phyloP scores from a whole-genome alignment of 306 rosid species.

The Prunus campanulata region DNA sequence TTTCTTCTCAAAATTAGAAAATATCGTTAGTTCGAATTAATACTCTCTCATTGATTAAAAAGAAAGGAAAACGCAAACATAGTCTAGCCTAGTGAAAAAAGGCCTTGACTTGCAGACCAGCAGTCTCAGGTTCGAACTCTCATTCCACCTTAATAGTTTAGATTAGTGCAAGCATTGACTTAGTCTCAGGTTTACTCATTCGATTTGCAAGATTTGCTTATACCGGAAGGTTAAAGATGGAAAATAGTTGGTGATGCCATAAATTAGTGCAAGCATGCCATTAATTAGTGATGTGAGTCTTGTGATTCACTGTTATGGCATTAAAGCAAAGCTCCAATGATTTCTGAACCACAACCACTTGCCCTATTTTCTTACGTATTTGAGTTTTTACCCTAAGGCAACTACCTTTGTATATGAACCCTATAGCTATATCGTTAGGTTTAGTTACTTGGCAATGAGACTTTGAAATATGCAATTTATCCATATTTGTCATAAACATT shows the following conservation, averaged over 20 bases:
- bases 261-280: neutral
- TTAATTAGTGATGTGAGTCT: neutral
- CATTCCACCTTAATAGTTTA: no score
- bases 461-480: no score
- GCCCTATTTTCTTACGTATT: neutral
- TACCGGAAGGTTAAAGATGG: neutral
- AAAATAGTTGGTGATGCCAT: neutral
- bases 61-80: no score
- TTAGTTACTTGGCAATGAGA: neutral
- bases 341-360: neutral
- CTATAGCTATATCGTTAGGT: neutral
- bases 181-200: no score
- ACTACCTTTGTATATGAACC: neutral
- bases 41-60: no score
- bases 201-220: no score
- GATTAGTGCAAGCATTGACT: no score
- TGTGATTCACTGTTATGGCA: neutral
- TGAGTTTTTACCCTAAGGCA: neutral
- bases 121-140: fast-evolving
- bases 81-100: no score
- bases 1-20: no score
- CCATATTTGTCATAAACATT: no score
- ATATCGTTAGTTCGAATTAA: no score
- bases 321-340: neutral
- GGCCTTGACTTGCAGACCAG: fast-evolving